These are phyloP conservation scores for Penicillium diatomitis DNA, from an alignment of 495 filamentous ascomycete species.

Conservation along the genomic window DNA sequence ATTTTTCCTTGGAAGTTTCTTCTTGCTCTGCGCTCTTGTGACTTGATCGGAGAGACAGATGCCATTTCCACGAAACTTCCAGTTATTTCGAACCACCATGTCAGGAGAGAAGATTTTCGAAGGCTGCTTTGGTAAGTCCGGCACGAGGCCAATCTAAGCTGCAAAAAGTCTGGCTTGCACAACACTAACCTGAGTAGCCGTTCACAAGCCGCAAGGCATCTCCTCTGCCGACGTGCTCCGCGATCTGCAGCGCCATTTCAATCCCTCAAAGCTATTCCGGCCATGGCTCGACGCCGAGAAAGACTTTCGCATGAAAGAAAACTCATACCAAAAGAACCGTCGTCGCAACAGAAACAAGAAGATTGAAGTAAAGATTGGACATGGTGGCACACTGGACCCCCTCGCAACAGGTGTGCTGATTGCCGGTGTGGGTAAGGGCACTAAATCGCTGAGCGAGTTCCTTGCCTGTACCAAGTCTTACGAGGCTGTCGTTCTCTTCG, in stretches of 20 bases:
- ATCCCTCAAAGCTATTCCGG: slow-evolving; percentile 65
- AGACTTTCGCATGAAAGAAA: slow-evolving; percentile 40
- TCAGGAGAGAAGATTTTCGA: slow-evolving; percentile 54
- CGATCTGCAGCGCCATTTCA: slow-evolving; percentile 71
- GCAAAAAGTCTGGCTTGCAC: not conserved
- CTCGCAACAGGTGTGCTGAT: slow-evolving; percentile 89
- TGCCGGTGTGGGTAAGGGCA: slow-evolving; percentile 77
- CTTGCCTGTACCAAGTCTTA: slow-evolving; percentile 87
- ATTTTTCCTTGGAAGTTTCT: no score
- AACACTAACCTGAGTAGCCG: slow-evolving; percentile 42
- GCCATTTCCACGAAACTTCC: slow-evolving; percentile 22
- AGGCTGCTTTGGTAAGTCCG: slow-evolving; percentile 57
- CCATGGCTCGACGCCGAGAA: slow-evolving; percentile 60
- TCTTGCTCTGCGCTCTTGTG: no score
- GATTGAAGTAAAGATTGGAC: slow-evolving; percentile 80
- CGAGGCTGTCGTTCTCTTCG: slow-evolving; percentile 81
- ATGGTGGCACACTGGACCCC: slow-evolving; percentile 93
- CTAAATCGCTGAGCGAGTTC: slow-evolving; percentile 69
- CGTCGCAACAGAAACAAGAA: slow-evolving; percentile 35
- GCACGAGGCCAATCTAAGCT: slow-evolving; percentile 5
- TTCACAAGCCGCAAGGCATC: slow-evolving; percentile 82
- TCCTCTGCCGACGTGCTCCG: slow-evolving; percentile 85
- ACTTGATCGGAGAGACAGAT: slow-evolving; percentile 13
- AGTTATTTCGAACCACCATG: slow-evolving; percentile 42
- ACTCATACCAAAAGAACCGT: slow-evolving; percentile 43